Base-by-base conservation (phyloP, 208 protist species). In the Endotrypanum monterogeii region DNA sequence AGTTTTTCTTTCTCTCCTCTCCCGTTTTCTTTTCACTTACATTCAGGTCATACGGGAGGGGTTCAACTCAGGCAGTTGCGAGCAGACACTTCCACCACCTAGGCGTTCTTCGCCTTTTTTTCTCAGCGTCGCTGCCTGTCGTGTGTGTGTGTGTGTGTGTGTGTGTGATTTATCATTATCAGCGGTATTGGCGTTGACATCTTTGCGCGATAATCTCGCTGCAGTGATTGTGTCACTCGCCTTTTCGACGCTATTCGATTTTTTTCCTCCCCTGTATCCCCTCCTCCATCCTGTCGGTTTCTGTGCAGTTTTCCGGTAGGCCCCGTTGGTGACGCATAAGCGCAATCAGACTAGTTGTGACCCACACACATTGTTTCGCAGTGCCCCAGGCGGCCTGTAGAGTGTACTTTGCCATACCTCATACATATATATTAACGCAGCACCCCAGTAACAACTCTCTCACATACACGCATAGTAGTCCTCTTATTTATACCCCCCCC, bases 151-250 rank as follows among this genome's bases (percentile, higher is more conserved):
- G n/a, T 63, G 18, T 63, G 18, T 30, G 28, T 63, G 28, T 63
- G 57, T 63, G 57, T 63, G 57, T 63, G 12, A 48, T 25, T 75
- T 12, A 32, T 57, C 54, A 57, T 57, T 14, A 9, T 28, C 54
- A 32, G 54, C 11, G 54, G 2, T 57, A 18, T 8, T 57, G 8
- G 44, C 44, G 12, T 5, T 48, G 44, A 48, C 44, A 48, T 0
- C 5, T 6, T 57, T 57, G 0, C 14, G n/a, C 28, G 20, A 12
- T 57, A 28, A 12, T 23, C n/a, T 57, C 20, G 54, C 54, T 2
- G 4, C 30, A 0, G 54, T 57, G 12, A 11, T 57, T 2, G 3
- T 55, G 51, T 57, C 28, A 5, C 54, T 57, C 30, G 9, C 54
- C 20, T 57, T 57, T 3, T 23, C 23, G 54, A 0, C 12, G n/a